These are phyloP conservation scores for Dactylellina drechsleri DNA, from an alignment of 2,329 filamentous ascomycete species.

Conservation along the genomic window DNA sequence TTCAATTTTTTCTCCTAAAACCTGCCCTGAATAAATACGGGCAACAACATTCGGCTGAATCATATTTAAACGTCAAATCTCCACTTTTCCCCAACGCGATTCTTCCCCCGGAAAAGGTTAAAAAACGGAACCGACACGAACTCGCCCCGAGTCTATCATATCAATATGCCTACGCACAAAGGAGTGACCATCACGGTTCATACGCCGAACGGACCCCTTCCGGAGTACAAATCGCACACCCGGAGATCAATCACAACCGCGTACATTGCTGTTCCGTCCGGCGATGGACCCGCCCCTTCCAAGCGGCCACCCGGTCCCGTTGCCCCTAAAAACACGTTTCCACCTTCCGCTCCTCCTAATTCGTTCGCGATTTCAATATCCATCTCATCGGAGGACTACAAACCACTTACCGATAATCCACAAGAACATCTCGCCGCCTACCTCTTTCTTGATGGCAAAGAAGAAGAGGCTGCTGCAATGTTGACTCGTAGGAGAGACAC, in stretches of 20 bases:
- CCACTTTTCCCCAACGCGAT: slow-evolving; percentile 1
- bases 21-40: no score
- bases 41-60: no score
- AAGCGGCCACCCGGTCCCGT: slow-evolving; percentile 71
- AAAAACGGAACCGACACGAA: not conserved
- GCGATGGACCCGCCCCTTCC: slow-evolving; percentile 33
- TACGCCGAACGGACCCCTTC: slow-evolving; percentile 75
- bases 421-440: slow-evolving; percentile 94
- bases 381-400: slow-evolving; percentile 81
- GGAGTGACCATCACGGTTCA: slow-evolving; percentile 98
- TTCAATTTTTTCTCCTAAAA: no score
- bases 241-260: slow-evolving; percentile 93
- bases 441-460: slow-evolving; percentile 96
- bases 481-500: slow-evolving; percentile 94
- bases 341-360: slow-evolving; percentile 83
- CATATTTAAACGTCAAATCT: not conserved
- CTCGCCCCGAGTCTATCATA: slow-evolving; percentile 8
- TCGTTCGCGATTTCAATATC: slow-evolving; percentile 99
- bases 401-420: slow-evolving; percentile 89
- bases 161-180: slow-evolving; percentile 91
- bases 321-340: slow-evolving; percentile 70
- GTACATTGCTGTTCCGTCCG: slow-evolving; percentile 86
- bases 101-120: not conserved
- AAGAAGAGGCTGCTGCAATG: slow-evolving; percentile 95
- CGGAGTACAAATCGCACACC: slow-evolving; percentile 94